phyloP scores from a whole-genome alignment of 495 filamentous ascomycete species.

The Darksidea phi region DNA sequence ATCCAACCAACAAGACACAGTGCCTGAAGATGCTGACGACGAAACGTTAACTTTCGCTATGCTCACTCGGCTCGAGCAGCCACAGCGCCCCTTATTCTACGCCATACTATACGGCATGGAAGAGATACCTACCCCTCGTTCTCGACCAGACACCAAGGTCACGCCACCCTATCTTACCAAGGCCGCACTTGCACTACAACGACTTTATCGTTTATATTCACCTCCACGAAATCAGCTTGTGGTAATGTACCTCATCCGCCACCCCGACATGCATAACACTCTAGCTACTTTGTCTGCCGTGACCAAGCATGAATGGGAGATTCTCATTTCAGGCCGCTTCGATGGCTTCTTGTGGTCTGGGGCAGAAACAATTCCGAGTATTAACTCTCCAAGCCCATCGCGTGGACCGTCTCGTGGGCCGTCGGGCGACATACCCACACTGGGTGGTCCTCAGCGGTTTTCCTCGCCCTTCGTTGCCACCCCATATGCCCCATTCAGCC shows the following conservation, averaged over 20 bases:
- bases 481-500: constrained; percentile 4
- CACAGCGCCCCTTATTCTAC: constrained; percentile 75
- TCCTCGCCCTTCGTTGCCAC: constrained; percentile 27
- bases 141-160: constrained; percentile 53
- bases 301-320: constrained; percentile 88
- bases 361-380: constrained; percentile 54
- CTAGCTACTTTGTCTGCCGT: constrained; percentile 85
- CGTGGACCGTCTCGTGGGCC: constrained; percentile 38
- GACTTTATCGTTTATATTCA: constrained; percentile 71
- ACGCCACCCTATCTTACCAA: constrained; percentile 68
- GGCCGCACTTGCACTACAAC: constrained; percentile 72
- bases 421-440: constrained; percentile 12
- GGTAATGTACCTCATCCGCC: constrained; percentile 83
- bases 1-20: constrained; percentile 65
- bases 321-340: constrained; percentile 91
- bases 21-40: constrained; percentile 82
- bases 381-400: constrained; percentile 39
- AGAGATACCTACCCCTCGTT: constrained; percentile 51
- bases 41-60: constrained; percentile 92
- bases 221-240: constrained; percentile 79
- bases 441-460: not conserved
- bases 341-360: constrained; percentile 96
- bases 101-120: constrained; percentile 70
- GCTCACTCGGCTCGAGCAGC: constrained; percentile 74
- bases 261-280: constrained; percentile 77